Evolutionary conservation across 2,329 filamentous ascomycete genomes (phyloP).

Genomic region (Alternaria triticina): DNA sequence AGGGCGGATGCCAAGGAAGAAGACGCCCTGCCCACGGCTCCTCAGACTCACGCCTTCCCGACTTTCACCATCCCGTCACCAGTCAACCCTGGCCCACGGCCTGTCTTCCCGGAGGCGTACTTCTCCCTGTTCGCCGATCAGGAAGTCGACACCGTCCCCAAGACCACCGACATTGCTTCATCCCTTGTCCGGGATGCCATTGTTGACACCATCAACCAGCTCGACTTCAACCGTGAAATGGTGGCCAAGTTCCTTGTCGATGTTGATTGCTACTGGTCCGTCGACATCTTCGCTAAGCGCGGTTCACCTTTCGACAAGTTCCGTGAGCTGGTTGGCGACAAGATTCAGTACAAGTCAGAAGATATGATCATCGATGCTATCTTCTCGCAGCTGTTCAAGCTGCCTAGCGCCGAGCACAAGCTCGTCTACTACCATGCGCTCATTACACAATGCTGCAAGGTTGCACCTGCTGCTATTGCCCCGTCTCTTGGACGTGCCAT

Average conservation of each 20-base stretch:
- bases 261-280: constrained; percentile 91
- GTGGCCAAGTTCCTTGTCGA: constrained; percentile 91
- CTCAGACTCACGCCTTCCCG: constrained; percentile 78
- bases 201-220: constrained; percentile 89
- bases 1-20: constrained; percentile 62
- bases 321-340: constrained; percentile 67
- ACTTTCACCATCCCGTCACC: constrained; percentile 75
- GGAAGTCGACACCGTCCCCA: constrained; percentile 87
- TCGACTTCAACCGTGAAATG: constrained; percentile 89
- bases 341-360: constrained; percentile 93
- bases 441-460: constrained; percentile 93
- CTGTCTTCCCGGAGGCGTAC: constrained; percentile 90
- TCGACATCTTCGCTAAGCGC: constrained; percentile 89
- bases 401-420: constrained; percentile 89
- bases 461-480: constrained; percentile 94
- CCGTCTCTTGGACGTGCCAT: constrained; percentile 93
- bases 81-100: constrained; percentile 74
- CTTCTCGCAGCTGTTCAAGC: constrained; percentile 90
- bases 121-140: constrained; percentile 91
- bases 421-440: constrained; percentile 96
- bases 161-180: constrained; percentile 75
- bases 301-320: constrained; percentile 92
- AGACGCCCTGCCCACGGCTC: constrained; percentile 56
- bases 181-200: constrained; percentile 85
- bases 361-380: constrained; percentile 97